Evolutionary conservation across 345 rosid species (phyloP), one percentile per base, ranked within the genome.

Genomic region (Schrenkiella parvula): DNA sequence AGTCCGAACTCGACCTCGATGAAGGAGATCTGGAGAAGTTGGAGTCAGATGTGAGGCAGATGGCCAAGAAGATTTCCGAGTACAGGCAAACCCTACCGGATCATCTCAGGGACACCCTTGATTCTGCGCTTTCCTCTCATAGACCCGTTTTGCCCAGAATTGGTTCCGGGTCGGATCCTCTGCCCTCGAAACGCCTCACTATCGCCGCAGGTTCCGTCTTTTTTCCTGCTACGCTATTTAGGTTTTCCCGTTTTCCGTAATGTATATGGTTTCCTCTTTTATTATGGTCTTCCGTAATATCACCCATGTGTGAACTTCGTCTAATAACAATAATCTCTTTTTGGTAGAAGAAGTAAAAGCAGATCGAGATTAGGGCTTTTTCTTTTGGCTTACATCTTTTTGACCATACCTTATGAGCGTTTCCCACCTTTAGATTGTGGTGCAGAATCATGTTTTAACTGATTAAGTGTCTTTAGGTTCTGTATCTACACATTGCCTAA

Each of bases 41-140:
- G 78, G 91, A 83, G 82, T 56, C 75, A 6, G 91, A 89, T 55
- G 83, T 87, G 74, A 76, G 63, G 80, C 78, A 79, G 60, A 79
- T 90, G 91, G 90, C 85, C 7, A 75, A 74, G 66, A 88, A 79
- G 81, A 82, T 93, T 37, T 76, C 81, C n/a, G 85, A 87, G 9
- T 87, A 78, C 80, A 80, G 95, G 64, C 67, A 80, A 70, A 82
- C 81, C 51, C 81, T 90, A 32, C 93, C 95, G 23, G 90, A 83
- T 48, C 84, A 83, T 78, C 87, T 92, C 48, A 84, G 71, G 68
- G 53, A 67, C 48, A 76, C 90, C 1, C 78, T 86, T 14, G 61
- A 80, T 34, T 82, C 85, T 6, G 71, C 82, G 63, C 83, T 86
- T 46, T 80, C 86, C 18, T 56, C 80, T n/a, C 84, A 79, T 21